Conservation (phyloP, 2,329 filamentous ascomycete genomes). For the Alternaria brassicae region DNA sequence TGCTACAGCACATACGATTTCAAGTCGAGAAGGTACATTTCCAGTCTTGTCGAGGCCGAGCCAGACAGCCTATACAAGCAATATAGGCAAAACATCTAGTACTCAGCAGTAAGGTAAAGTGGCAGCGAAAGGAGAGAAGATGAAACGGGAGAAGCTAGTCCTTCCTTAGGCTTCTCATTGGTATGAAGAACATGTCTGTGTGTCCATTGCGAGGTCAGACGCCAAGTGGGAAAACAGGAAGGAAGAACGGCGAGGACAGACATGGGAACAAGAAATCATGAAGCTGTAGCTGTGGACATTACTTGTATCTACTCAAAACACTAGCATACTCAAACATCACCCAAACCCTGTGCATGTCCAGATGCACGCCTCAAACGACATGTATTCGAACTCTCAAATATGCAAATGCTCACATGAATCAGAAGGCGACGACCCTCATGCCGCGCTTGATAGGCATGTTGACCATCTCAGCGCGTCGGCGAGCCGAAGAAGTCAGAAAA, state of each 20-base stretch:
- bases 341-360: neutral
- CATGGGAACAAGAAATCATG: neutral
- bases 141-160: neutral
- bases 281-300: neutral
- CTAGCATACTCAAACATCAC: neutral
- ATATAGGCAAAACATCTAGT: neutral
- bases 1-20: neutral
- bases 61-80: neutral
- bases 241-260: neutral
- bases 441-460: constrained; percentile 7
- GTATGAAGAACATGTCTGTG: neutral
- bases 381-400: neutral
- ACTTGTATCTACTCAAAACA: neutral
- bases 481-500: constrained; percentile 11
- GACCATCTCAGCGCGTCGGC: neutral
- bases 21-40: neutral
- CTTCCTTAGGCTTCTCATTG: neutral
- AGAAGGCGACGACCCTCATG: constrained; percentile 10
- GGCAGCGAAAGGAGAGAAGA: neutral
- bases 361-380: too few species aligned
- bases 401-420: neutral
- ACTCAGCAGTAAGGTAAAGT: neutral
- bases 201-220: too few species aligned
- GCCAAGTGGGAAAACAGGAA: too few species aligned
- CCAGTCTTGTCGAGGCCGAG: neutral